Evolutionary conservation across 371 early-diverging fungal genomes (phyloP).

Genomic region (Mucor circinelloides): DNA sequence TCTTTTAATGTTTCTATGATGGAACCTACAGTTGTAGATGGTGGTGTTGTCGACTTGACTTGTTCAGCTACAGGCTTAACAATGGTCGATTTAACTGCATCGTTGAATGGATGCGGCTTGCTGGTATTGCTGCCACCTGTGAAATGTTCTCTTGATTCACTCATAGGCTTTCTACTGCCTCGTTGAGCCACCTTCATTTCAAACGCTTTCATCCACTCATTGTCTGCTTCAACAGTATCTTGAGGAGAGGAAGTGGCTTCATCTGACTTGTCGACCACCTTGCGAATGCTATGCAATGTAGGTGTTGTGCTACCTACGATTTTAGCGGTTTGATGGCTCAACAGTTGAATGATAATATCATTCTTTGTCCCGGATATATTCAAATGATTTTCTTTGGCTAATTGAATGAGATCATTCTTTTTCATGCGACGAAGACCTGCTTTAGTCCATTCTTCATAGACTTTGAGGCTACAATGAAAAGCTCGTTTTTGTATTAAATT

Average conservation of each 20-base stretch:
- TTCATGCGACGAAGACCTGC: constrained; percentile 24
- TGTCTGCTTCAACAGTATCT: constrained; percentile 9
- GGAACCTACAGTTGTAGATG: background rate
- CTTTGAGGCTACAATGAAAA: background rate
- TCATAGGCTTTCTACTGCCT: constrained; percentile 9
- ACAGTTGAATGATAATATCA: constrained; percentile 24
- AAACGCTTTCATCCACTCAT: constrained; percentile 37
- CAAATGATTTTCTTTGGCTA: constrained; percentile 25
- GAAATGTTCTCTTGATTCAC: background rate
- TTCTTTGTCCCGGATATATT: constrained; percentile 26
- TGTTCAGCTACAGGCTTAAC: background rate
- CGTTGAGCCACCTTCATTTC: constrained; percentile 31
- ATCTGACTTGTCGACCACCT: background rate
- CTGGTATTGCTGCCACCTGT: background rate
- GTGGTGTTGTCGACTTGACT: background rate
- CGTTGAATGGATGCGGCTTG: constrained; percentile 13
- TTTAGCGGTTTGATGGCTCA: constrained; percentile 17
- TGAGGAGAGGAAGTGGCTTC: background rate
- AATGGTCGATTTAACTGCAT: background rate
- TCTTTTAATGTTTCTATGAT: background rate
- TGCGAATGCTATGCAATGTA: background rate
- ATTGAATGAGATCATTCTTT: constrained; percentile 15
- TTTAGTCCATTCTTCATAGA: constrained; percentile 23
- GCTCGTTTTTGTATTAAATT: background rate
- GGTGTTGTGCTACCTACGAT: constrained; percentile 7